Evolutionary conservation across 345 rosid genomes (phyloP).

Genomic region (Dipteronia dyeriana): DNA sequence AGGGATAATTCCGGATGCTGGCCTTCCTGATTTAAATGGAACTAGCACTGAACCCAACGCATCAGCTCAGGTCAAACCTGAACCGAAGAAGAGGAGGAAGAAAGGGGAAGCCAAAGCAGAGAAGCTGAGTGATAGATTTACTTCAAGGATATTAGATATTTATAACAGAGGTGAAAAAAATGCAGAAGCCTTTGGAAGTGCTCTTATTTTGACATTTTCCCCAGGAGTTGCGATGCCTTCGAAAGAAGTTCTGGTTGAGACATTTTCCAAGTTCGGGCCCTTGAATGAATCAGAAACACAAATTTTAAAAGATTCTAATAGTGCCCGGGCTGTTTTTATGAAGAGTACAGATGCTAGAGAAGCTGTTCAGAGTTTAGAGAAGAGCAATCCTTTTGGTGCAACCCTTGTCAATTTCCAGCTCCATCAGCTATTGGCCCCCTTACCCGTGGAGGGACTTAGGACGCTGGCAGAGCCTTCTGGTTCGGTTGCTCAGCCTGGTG

Average conservation of each 20-base stretch:
- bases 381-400: conserved; percentile 57
- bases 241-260: conserved; percentile 51
- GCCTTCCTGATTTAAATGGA: conserved; percentile 71
- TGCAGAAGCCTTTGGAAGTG: conserved; percentile 49
- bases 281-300: conserved; percentile 62
- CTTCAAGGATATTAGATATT: conserved; percentile 18
- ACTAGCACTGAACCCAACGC: conserved; percentile 31
- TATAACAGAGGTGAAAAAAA: conserved; percentile 17
- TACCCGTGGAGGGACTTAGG: conserved; percentile 14
- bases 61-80: conserved; percentile 36
- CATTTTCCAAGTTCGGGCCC: conserved; percentile 67
- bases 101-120: conserved; percentile 33
- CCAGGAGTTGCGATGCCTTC: conserved; percentile 63
- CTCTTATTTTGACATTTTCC: conserved; percentile 65
- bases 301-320: conserved; percentile 38
- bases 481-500: conserved; percentile 29
- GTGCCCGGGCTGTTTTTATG: conserved; percentile 61
- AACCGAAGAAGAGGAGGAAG: conserved; percentile 44
- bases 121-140: conserved; percentile 7
- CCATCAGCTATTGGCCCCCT: conserved; percentile 30
- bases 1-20: conserved; percentile 22
- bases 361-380: conserved; percentile 60
- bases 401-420: conserved; percentile 45
- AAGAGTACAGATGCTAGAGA: conserved; percentile 56
- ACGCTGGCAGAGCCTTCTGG: conserved; percentile 35